Conservation (phyloP, 2,329 filamentous ascomycete species). For the Erysiphe neolycopersici region DNA sequence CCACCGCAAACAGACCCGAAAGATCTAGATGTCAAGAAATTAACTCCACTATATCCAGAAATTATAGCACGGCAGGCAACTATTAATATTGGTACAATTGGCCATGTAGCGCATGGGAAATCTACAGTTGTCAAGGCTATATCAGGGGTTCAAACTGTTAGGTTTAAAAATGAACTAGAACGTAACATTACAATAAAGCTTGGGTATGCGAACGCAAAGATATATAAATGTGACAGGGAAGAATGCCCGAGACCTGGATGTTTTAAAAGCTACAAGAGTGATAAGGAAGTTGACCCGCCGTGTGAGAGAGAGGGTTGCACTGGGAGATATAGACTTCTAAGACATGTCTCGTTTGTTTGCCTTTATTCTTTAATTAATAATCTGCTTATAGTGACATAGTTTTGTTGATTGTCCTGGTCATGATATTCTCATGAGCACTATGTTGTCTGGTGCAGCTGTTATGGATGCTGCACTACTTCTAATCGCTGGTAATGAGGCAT, state of each 20-base stretch:
- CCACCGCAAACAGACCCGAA: conserved; percentile 86
- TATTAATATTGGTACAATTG: conserved; percentile 97
- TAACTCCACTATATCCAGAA: conserved; percentile 75
- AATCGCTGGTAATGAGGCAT: conserved; percentile 94
- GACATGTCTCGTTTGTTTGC: conserved; percentile 64
- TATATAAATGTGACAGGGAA: conserved; percentile 90
- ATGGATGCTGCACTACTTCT: conserved; percentile 95
- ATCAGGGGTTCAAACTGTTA: conserved; percentile 92
- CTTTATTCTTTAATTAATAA: not conserved
- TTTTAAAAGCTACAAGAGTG: conserved; percentile 93
- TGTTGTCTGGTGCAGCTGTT: conserved; percentile 97
- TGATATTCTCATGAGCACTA: conserved; percentile 99
- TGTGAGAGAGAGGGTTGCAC: conserved; percentile 82
- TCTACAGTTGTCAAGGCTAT: conserved; percentile 98
- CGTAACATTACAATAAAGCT: conserved; percentile 99
- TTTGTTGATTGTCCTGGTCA: conserved; percentile 98
- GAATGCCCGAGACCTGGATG: conserved; percentile 84
- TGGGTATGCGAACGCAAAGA: conserved; percentile 96
- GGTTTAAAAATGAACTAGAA: conserved; percentile 99
- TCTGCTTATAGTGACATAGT: conserved; percentile 19
- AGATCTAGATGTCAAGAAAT: conserved; percentile 53
- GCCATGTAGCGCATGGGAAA: conserved; percentile 96
- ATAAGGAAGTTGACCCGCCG: conserved; percentile 91
- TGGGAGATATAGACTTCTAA: conserved; percentile 65
- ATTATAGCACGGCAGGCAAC: conserved; percentile 96